Base-by-base conservation (phyloP, 192 early-diverging fungal genomes). In the Coemansia sp. region DNA sequence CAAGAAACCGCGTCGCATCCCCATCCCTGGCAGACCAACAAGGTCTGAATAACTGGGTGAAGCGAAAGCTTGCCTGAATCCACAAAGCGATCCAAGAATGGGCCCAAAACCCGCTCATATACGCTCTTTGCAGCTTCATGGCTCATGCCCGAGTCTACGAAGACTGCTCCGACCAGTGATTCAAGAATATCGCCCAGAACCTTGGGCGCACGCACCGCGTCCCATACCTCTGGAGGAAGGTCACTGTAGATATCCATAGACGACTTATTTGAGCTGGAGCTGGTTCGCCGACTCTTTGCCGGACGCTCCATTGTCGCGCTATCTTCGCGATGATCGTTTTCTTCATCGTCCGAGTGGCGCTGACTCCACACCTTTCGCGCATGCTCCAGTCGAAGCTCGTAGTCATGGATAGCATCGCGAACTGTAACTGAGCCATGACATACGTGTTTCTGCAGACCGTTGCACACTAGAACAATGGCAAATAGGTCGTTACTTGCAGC, bases 181-280 rank as follows among this genome's bases (percentile, higher is more conserved):
- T 98, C 95, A n/a, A 94, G 83, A 1, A 95, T 68, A 78, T 98
- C 95, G 7, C 89, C 89, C 46, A 93, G 66, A 0, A 91, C 89
- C 61, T 98, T 98, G 20, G 95, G 95, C n/a, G 93, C 85, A 9
- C 82, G 78, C n/a, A 91, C 64, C 31, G 88, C 73, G 37, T 83
- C 79, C 94, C 93, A 93, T 62, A 89, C 94, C 56, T 93, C 89
- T 9, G 67, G 85, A 61, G 72, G 81, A 60, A 66, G 75, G 51
- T 61, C 61, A 36, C 52, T 70, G 49, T 68, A 81, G 9, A 81
- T 10, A 19, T 75, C 78, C 2, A n/a, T 12, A n/a, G 11, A 37
- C 4, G 28, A 9, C 2, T 12, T 21, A 3, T 34, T 5, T 3
- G 15, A 25, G 17, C 58, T 11, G 19, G 15, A 21, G 42, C 44